phyloP scores from a whole-genome alignment of 208 protist species.

The Trypanosomatidae sp. region DNA sequence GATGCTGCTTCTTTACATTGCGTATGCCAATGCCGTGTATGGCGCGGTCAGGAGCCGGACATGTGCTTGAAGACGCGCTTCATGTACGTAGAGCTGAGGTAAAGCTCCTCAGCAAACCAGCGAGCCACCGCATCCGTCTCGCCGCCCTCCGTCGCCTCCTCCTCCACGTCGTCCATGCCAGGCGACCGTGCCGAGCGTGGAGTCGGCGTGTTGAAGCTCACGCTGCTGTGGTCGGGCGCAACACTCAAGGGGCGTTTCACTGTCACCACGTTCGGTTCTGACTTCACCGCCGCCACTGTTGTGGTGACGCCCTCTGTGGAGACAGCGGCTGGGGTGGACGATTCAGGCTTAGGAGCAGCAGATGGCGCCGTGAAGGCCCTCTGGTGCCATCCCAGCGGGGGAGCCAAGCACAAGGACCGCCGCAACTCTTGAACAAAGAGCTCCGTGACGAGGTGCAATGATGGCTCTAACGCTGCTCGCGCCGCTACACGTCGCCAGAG shows the following conservation, averaged over 20 bases:
- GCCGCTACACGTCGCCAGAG: constrained; percentile 61
- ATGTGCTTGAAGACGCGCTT: constrained; percentile 30
- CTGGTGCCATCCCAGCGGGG: constrained; percentile 3
- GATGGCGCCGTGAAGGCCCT: background rate
- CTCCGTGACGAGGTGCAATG: constrained; percentile 39
- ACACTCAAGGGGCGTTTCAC: constrained; percentile 15
- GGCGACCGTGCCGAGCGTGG: constrained; percentile 1
- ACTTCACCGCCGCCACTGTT: background rate
- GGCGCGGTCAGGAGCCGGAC: constrained; percentile 5
- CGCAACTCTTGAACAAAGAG: constrained; percentile 38
- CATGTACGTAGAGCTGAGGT: constrained; percentile 37
- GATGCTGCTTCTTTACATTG: background rate
- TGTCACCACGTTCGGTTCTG: background rate
- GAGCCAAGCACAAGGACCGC: constrained; percentile 8
- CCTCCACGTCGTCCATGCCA: constrained; percentile 8
- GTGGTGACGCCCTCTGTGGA: background rate
- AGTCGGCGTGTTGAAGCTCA: background rate
- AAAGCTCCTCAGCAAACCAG: constrained; percentile 28
- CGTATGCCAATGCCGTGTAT: background rate
- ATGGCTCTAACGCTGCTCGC: constrained; percentile 50
- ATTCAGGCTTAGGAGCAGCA: background rate
- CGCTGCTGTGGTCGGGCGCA: background rate
- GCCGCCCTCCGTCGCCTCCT: background rate
- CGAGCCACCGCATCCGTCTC: constrained; percentile 5
- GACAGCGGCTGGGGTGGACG: background rate